Base-by-base conservation (phyloP, 2,329 filamentous ascomycete species). In the Peltaster fructicola region DNA sequence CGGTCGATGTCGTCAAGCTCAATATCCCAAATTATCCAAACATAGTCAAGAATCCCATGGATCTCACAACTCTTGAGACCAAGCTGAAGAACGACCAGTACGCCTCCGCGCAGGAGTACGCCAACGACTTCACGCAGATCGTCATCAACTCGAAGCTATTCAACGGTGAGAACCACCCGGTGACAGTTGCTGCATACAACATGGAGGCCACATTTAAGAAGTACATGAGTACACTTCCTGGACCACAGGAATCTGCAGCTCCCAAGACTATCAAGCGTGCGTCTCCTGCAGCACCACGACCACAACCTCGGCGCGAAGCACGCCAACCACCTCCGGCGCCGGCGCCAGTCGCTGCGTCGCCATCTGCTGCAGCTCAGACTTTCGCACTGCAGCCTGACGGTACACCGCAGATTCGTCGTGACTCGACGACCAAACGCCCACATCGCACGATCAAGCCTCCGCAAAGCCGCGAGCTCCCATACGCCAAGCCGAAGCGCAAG, bases 401-500 rank as follows among this genome's bases (percentile, higher is more conserved):
- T 2, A 63, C 80, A 18, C 81, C 81, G 6, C 62, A 81, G 18
- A 88, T 88, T 35, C 75, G 88, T 26, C 76, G 85, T 11, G 81
- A 90, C 41, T 91, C 80, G 2, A 75, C 66, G 4, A 79, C 82
- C 37, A 76, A 73, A 29, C 70, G 88, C 25, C 84, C 85, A 7
- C 93, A 93, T 60, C 75, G 88, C 26, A 81, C 85, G 8, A 92
- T 95, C 27, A 81, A 92, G 41, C 78, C 84, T 6, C 82, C 88
- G 0, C 84, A 85, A 44, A 71, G 74, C 33, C 84, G 85, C 37
- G 88, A 95, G 45, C 63, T 93, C n/a, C 76, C 84, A 6, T 95
- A 93, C 47, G 68, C 73, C 10, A 80, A 82, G 45, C 79, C 81
- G 7, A 90, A 90, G 58, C 84, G 73, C 54, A 78, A 92, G 69